Evolutionary conservation across 805 yeast genomes (phyloP).

Genomic region (Candida adriatica): DNA sequence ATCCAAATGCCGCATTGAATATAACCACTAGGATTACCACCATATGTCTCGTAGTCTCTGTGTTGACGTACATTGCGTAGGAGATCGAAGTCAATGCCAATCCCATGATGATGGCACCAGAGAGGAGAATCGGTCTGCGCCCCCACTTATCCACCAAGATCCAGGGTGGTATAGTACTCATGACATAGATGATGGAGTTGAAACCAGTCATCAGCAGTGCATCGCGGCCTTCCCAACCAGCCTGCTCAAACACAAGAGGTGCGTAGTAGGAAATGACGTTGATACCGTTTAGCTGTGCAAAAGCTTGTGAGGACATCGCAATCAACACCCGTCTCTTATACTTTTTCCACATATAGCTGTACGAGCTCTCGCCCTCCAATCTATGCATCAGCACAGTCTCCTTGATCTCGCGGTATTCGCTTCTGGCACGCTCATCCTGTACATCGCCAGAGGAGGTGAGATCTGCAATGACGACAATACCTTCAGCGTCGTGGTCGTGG

Average conservation of each 20-base stretch:
- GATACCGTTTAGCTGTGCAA: constrained; percentile 92
- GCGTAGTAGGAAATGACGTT: constrained; percentile 91
- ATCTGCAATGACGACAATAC: constrained; percentile 78
- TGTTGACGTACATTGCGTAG: constrained; percentile 45
- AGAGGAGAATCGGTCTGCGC: constrained; percentile 70
- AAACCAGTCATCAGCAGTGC: constrained; percentile 91
- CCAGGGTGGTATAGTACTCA: constrained; percentile 85
- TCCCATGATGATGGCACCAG: constrained; percentile 81
- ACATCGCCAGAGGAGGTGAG: constrained; percentile 74
- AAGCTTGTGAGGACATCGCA: constrained; percentile 86
- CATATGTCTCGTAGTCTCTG: constrained; percentile 50
- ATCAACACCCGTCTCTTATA: constrained; percentile 75
- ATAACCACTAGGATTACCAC: constrained; percentile 75
- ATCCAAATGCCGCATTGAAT: constrained; percentile 81
- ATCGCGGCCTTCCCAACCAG: constrained; percentile 87
- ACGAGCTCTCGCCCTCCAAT: constrained; percentile 73
- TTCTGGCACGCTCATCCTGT: constrained; percentile 58
- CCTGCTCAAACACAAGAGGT: constrained; percentile 88
- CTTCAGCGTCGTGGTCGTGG: constrained; percentile 75
- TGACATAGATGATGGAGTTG: constrained; percentile 51
- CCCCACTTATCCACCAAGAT: constrained; percentile 88
- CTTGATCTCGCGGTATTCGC: constrained; percentile 75
- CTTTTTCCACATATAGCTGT: constrained; percentile 65
- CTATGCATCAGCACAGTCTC: constrained; percentile 71
- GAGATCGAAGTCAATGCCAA: constrained; percentile 60